phyloP scores from a whole-genome alignment of 1,284 basidiomycete species.

The Pseudozyma thailandica region DNA sequence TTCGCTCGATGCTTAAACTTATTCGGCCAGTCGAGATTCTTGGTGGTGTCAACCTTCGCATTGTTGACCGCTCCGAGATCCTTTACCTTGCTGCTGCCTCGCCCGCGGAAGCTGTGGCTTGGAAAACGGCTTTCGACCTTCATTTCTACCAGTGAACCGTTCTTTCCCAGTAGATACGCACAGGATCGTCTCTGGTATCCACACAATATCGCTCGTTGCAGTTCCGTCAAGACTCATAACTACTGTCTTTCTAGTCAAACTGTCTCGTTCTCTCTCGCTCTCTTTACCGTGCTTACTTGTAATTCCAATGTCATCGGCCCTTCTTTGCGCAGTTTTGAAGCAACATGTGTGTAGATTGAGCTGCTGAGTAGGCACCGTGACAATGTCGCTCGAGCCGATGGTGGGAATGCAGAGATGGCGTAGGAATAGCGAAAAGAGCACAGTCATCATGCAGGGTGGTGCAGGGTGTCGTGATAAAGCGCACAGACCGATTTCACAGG shows the following conservation, averaged over 20 bases:
- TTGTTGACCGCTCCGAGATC: conserved; percentile 52
- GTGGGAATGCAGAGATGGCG: no score
- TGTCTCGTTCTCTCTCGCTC: neutral
- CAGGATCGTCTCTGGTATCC: no score
- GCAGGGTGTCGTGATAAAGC: no score
- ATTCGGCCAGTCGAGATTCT: conserved; percentile 44
- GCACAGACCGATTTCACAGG: conserved; percentile 26
- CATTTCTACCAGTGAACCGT: conserved; percentile 39
- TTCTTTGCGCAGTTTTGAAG: neutral
- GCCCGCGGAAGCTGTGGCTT: conserved; percentile 44
- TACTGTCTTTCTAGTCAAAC: conserved; percentile 3
- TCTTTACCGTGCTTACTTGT: conserved; percentile 24
- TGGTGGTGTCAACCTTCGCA: conserved; percentile 42
- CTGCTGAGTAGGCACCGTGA: no score
- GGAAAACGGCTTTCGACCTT: conserved; percentile 55
- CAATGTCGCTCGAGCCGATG: no score
- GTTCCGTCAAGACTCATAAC: neutral
- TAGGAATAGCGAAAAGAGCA: conserved; percentile 2
- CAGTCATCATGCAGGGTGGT: conserved; percentile 24
- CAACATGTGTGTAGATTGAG: no score
- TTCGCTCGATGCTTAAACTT: conserved; percentile 33
- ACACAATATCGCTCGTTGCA: conserved; percentile 3
- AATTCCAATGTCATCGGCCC: conserved; percentile 21
- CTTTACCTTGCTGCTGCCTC: conserved; percentile 51
- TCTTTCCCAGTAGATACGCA: neutral